Percentiles rank a stretch among this genome's conserved stretches.
Conservation (phyloP, 2,329 filamentous ascomycete genomes). For the Trichoderma polysporum region DNA sequence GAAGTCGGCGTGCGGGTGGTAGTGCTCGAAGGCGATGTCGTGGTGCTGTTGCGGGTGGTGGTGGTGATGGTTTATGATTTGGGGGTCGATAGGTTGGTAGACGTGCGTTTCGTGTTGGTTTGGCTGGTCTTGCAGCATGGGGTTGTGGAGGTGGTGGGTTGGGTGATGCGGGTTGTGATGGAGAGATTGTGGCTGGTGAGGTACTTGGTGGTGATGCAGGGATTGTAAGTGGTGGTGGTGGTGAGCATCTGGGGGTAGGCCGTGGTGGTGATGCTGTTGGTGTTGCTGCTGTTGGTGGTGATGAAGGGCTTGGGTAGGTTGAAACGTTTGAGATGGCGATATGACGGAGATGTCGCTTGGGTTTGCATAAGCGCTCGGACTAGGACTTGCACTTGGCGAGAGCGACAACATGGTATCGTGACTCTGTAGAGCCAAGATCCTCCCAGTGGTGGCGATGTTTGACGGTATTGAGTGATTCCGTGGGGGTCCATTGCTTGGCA, state of each 20-base stretch:
- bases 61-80: slow-evolving; percentile 22
- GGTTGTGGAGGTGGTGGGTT: slow-evolving; percentile 34
- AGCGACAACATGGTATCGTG: slow-evolving; percentile 31
- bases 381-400: slow-evolving; percentile 29
- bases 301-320: slow-evolving; percentile 25
- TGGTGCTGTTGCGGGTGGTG: slow-evolving; percentile 21
- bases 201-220: slow-evolving; percentile 29
- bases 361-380: slow-evolving; percentile 46
- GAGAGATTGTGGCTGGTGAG: slow-evolving; percentile 52
- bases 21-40: slow-evolving; percentile 42
- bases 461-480: slow-evolving; percentile 2
- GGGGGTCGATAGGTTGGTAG: slow-evolving; percentile 58
- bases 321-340: slow-evolving; percentile 40
- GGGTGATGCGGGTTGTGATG: slow-evolving; percentile 21
- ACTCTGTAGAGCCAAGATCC: slow-evolving; percentile 33
- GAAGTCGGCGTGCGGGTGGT: slow-evolving; percentile 49
- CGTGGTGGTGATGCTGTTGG: slow-evolving; percentile 17
- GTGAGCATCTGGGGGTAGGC: not conserved
- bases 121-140: slow-evolving; percentile 36
- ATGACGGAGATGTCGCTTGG: slow-evolving; percentile 48
- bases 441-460: slow-evolving; percentile 21
- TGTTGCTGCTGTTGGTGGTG: slow-evolving; percentile 26
- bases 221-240: slow-evolving; percentile 35
- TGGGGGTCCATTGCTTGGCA: slow-evolving; percentile 11
- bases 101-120: slow-evolving; percentile 34